Evolutionary conservation across 768 basidiomycete species (phyloP).

Genomic region (Kwoniella dejecticola): DNA sequence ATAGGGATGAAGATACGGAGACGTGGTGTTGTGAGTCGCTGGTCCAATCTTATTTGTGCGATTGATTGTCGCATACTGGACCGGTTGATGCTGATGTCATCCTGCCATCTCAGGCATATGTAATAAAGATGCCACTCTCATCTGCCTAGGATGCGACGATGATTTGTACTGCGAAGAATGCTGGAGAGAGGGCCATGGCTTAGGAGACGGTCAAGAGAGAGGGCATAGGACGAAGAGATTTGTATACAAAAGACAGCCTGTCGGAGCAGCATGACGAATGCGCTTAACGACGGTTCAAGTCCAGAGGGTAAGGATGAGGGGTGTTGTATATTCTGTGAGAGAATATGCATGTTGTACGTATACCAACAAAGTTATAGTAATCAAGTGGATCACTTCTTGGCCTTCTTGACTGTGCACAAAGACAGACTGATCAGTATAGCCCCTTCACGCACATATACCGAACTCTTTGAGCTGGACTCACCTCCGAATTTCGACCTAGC

Average conservation of each 20-base stretch:
- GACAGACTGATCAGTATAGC: background rate
- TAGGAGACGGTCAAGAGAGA: constrained; percentile 30
- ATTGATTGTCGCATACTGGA: background rate
- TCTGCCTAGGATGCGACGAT: constrained; percentile 43
- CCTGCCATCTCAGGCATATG: constrained; percentile 38
- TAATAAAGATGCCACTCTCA: constrained; percentile 41
- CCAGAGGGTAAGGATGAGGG: background rate
- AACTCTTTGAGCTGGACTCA: constrained; percentile 57
- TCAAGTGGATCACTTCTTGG: constrained; percentile 60
- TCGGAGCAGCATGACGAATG: constrained; percentile 1
- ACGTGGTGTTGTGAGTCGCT: constrained; percentile 48
- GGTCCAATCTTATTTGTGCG: background rate
- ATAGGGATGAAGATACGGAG: constrained; percentile 42
- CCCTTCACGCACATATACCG: too few relatives aligned
- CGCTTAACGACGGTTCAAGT: background rate
- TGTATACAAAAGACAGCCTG: constrained; percentile 16
- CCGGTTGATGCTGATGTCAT: background rate
- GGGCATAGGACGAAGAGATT: constrained; percentile 38
- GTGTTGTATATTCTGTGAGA: background rate
- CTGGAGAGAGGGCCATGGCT: constrained; percentile 44
- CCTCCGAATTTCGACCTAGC: constrained; percentile 92
- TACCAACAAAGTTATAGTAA: background rate
- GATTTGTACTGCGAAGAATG: constrained; percentile 45
- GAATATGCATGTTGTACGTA: constrained; percentile 1
- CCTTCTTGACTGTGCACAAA: constrained; percentile 71